Conservation (phyloP, 2,329 filamentous ascomycete species). For the Pleurostoma richardsiae region DNA sequence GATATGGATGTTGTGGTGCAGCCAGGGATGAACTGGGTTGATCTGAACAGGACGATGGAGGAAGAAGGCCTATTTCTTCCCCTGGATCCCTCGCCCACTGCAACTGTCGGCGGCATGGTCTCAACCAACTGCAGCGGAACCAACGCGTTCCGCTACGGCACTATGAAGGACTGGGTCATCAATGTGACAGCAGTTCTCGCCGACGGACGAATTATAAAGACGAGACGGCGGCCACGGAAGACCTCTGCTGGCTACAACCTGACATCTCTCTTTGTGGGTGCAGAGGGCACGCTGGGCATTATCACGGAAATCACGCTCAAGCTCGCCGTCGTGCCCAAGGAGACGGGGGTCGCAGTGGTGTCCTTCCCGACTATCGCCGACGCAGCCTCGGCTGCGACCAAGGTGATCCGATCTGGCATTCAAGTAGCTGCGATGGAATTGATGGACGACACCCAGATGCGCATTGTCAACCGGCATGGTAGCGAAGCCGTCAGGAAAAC, state of each 20-base stretch:
- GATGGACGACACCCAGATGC: conserved; percentile 62
- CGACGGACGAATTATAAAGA: conserved; percentile 67
- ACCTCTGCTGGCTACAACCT: conserved; percentile 69
- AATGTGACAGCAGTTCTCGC: conserved; percentile 67
- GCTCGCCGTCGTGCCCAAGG: conserved; percentile 57
- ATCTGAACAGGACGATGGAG: conserved; percentile 60
- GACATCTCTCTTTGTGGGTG: conserved; percentile 63
- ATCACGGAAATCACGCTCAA: conserved; percentile 68
- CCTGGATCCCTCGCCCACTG: conserved; percentile 62
- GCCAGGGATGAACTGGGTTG: conserved; percentile 63
- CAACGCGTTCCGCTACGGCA: conserved; percentile 61
- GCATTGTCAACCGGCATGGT: conserved; percentile 58
- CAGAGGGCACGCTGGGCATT: conserved; percentile 66
- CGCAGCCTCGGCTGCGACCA: conserved; percentile 59
- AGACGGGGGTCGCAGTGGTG: conserved; percentile 61
- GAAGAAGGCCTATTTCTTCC: conserved; percentile 62
- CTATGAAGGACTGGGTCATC: conserved; percentile 73
- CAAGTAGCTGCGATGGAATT: conserved; percentile 62
- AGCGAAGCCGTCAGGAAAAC: conserved; percentile 49
- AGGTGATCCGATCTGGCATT: conserved; percentile 59
- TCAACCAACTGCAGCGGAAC: conserved; percentile 63
- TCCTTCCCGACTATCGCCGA: conserved; percentile 53
- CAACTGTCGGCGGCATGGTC: conserved; percentile 55
- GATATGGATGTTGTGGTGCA: conserved; percentile 71
- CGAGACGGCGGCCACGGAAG: conserved; percentile 60